Conservation (phyloP, 148 eudicot genomes). For the Limonium bicolor region DNA sequence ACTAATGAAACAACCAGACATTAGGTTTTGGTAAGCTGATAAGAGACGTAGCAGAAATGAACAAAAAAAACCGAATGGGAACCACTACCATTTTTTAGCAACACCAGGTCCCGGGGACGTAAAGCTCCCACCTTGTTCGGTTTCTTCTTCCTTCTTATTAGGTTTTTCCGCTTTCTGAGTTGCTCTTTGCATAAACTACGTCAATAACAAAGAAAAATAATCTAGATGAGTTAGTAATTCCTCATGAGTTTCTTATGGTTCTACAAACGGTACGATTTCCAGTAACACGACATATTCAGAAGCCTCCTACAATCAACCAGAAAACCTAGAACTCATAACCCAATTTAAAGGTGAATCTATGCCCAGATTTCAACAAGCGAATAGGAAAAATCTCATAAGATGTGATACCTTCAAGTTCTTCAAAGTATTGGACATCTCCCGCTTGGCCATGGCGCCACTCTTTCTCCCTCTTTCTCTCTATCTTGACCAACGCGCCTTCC, state of each 20-base stretch:
- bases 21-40: too few relatives aligned
- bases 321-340: conserved; percentile 10
- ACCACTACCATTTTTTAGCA: conserved; percentile 52
- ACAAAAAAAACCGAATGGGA: not conserved
- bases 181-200: conserved; percentile 91
- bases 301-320: not conserved
- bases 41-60: too few relatives aligned
- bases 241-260: conserved; percentile 10
- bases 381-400: not conserved
- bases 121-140: conserved; percentile 31
- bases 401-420: conserved; percentile 65
- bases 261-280: too few relatives aligned
- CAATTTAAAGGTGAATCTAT: conserved; percentile 1
- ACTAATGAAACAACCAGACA: too few relatives aligned
- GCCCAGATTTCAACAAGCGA: too few relatives aligned
- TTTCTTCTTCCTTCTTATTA: conserved; percentile 38
- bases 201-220: not conserved
- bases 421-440: conserved; percentile 60
- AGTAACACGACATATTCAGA: too few relatives aligned
- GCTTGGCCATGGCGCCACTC: conserved; percentile 36
- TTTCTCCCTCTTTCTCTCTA: conserved; percentile 3
- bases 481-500: too few relatives aligned
- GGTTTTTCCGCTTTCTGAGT: conserved; percentile 51
- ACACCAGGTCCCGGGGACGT: conserved; percentile 23
- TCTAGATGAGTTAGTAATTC: not conserved